Conservation (phyloP, 2,329 filamentous ascomycete species). For the Xenosphaeropsis pyriputrescens region DNA sequence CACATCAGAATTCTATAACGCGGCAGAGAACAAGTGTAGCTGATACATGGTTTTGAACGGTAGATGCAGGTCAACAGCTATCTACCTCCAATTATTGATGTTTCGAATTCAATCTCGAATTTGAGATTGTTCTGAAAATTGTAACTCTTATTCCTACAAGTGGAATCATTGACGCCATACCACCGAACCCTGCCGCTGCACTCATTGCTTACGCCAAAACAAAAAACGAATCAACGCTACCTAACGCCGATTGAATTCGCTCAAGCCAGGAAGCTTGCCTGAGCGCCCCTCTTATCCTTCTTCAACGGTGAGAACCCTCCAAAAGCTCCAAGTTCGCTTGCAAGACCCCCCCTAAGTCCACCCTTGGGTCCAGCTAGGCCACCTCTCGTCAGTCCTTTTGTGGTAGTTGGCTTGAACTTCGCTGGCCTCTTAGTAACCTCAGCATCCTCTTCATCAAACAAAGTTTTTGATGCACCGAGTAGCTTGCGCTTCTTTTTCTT, state of each 20-base stretch:
- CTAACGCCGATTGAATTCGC: not conserved
- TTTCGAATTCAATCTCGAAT: too few species aligned
- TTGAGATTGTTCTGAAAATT: too few species aligned
- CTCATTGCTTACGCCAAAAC: too few species aligned
- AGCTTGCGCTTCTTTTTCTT: conserved; percentile 61
- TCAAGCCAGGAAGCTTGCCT: conserved; percentile 37
- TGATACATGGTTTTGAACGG: too few species aligned
- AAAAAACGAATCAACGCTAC: not conserved
- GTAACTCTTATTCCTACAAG: too few species aligned
- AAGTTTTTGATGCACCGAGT: conserved; percentile 42
- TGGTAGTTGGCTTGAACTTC: conserved; percentile 18
- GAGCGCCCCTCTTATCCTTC: conserved; percentile 46
- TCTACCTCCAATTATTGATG: too few species aligned
- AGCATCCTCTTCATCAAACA: conserved; percentile 59
- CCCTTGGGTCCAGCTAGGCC: conserved; percentile 12
- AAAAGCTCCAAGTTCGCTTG: conserved; percentile 24
- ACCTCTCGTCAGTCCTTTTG: conserved; percentile 15
- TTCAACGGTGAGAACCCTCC: conserved; percentile 59
- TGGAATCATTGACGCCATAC: too few species aligned
- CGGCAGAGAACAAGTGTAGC: too few species aligned
- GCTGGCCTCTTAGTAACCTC: conserved; percentile 24
- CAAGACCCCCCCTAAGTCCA: conserved; percentile 6
- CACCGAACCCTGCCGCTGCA: too few species aligned
- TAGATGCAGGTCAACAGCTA: too few species aligned
- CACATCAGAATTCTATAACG: too few species aligned